Conservation (phyloP, 768 basidiomycete species). For the Russula olivacea region DNA sequence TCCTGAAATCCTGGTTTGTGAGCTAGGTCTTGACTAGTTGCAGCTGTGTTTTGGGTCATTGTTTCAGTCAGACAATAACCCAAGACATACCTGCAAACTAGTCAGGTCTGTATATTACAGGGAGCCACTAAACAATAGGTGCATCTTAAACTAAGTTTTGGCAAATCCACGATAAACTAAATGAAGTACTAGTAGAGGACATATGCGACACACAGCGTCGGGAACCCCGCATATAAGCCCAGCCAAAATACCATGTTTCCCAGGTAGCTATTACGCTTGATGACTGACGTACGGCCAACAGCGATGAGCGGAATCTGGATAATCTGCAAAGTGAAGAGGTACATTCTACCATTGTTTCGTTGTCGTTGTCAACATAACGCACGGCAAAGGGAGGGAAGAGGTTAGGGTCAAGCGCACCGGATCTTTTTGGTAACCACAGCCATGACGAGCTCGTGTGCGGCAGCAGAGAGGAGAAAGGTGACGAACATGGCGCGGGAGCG, state of each 20-base stretch:
- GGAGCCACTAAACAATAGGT: background rate
- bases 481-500: conserved; percentile 79
- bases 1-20: too few species aligned
- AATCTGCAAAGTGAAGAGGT: conserved; percentile 72
- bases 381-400: background rate
- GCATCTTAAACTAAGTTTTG: background rate
- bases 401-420: conserved; percentile 42
- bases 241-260: conserved; percentile 92
- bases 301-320: conserved; percentile 90
- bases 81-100: too few species aligned
- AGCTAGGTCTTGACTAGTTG: too few species aligned
- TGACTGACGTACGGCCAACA: conserved; percentile 64
- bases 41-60: too few species aligned
- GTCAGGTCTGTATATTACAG: background rate
- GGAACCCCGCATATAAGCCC: conserved; percentile 88
- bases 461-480: conserved; percentile 88
- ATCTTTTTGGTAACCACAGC: conserved; percentile 90
- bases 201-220: conserved; percentile 80
- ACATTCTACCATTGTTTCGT: conserved; percentile 48
- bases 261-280: conserved; percentile 76
- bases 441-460: conserved; percentile 95
- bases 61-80: too few species aligned
- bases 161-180: background rate
- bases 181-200: conserved; percentile 42
- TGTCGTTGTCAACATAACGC: background rate